Percentiles rank a stretch among this genome's conserved stretches.
Evolutionary conservation across 179 eudicot species (phyloP).

Genomic region (Silene coronaria): DNA sequence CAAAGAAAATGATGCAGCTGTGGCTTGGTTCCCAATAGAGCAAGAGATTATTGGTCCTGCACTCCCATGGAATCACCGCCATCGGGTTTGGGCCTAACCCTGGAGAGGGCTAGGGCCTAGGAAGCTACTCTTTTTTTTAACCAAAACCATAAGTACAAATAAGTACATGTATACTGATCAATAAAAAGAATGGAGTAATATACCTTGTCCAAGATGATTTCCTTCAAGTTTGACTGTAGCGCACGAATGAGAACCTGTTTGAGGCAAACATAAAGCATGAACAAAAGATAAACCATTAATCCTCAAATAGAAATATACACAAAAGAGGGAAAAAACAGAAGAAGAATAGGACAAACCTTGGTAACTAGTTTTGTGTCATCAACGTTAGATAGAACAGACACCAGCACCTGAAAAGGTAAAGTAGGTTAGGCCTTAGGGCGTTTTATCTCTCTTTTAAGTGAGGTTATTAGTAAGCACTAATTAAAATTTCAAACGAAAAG

Average conservation of each 20-base stretch:
- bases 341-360: constrained; percentile 44
- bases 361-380: constrained; percentile 88
- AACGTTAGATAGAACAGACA: constrained; percentile 60
- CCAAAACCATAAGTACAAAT: neutral
- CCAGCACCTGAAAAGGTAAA: constrained; percentile 53
- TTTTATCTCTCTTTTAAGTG: neutral
- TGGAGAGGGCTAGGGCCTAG: neutral
- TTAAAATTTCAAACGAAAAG: neutral
- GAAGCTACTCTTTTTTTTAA: neutral
- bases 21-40: neutral
- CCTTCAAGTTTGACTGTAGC: constrained; percentile 57
- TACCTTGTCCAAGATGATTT: constrained; percentile 69
- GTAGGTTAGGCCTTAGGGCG: constrained; percentile 3
- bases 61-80: neutral
- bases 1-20: neutral
- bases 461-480: neutral
- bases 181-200: neutral
- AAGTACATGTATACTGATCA: neutral
- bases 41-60: neutral
- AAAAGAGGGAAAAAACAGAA: neutral
- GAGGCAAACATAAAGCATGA: neutral
- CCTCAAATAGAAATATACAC: neutral
- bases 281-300: neutral
- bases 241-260: constrained; percentile 63
- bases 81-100: neutral